Base-by-base conservation (phyloP, 2,329 filamentous ascomycete species). In the Aspergillus vadensis region DNA sequence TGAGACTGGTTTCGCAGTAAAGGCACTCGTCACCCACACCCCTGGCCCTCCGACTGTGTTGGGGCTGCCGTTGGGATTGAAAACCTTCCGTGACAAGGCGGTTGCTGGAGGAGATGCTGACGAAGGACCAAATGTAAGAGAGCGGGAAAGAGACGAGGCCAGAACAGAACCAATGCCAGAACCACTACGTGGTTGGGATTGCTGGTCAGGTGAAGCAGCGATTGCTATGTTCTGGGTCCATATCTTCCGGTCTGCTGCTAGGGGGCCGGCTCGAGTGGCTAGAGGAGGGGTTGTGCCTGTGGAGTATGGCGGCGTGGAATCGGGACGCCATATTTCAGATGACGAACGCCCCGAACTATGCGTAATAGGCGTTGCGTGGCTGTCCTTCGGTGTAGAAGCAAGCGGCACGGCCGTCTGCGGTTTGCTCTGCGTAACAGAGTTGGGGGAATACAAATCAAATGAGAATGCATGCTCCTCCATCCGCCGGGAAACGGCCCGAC, bases 271-370 rank as follows among this genome's bases (percentile, higher is more conserved):
- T 55, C 80, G 78, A 25, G 79, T 77, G 39, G 76, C 66, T 23
- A 75, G 72, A 5, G 83, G 83, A 49, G 83, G 83, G 3, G 83
- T 85, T 21, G 78, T 80, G 15, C 81, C 81, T 1, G 80, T 82
- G 3, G 83, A 85, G 65, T 81, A 80, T 1, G 83, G 79, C 3
- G 82, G 82, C 2, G 80, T 77, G 3, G 81, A 79, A 52, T 81
- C 81, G 49, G 77, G 76, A 23, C 79, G 78, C 79, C 80, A 83
- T 3, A 78, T 76, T 43, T 83, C 83, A 57, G 80, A 79, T 3
- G 80, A 82, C 8, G 83, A 85, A 8, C 77, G 78, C 58, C 78
- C 78, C 27, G 82, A 83, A 25, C 80, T 80, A 61, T 81, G 82
- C 21, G 71, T 68, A 32, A 67, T 62, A 36, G 70, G 65, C 5